Base-by-base conservation (phyloP, 2,329 filamentous ascomycete genomes). In the Aspergillus bombycis region DNA sequence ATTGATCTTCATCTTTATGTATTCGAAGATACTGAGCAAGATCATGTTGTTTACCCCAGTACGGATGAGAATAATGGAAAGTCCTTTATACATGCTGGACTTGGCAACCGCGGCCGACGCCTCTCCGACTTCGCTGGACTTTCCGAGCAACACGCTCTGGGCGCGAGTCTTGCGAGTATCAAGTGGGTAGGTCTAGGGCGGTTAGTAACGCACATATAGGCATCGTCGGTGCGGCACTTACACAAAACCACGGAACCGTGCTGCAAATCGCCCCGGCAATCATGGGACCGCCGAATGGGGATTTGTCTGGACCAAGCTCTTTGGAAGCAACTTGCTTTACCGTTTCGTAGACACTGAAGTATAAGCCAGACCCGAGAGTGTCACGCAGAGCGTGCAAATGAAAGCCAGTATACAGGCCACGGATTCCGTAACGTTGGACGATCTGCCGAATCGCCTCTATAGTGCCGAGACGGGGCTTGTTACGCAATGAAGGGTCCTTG, bases 31-130 rank as follows among this genome's bases (percentile, higher is more conserved):
- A 65, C 78, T 79, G 69, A 82, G 74, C 48, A 82, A 72, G 54
- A 83, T 81, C 80, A 82, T 82, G 69, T 82, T 82, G 70, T 83
- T 81, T 30, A 83, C 69, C 9, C 77, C 77, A 4, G 81, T 82
- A 21, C 81, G 79, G 32, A 81, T 66, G 43, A 83, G 74, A 45
- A 81, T 80, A 63, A 82, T 81, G 10, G 81, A 80, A n/a, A 83
- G 68, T 8, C 81, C 81, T 64, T 80, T 82, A 70, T 82, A 83
- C 74, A 80, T 81, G 66, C 79, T 79, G 28, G 78, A 79, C 52
- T 77, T 76, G 55, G 79, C 76, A 1, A 78, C 78, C 1, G 77
- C 77, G 16, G 73, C 65, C 4, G 77, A 76, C 6, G 79, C 76
- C 65, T 80, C 78, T 23, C 77, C 78, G 46, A 80, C 73, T 64